Evolutionary conservation across 805 yeast species (phyloP), one percentile per base, ranked within the genome.

Genomic region (Scheffersomyces lignosus): DNA sequence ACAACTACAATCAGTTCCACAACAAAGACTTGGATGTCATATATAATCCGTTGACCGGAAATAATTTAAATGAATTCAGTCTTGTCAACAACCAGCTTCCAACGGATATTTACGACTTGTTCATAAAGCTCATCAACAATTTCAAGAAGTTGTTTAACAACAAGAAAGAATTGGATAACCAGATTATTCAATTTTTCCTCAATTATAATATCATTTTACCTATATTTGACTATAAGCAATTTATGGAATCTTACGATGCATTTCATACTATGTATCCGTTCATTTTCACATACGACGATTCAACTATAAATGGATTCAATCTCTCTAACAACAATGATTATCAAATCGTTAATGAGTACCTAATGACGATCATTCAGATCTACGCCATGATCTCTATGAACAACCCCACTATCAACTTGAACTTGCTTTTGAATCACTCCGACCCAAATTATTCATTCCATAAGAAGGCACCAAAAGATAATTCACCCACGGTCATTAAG

Each of bases 151-250:
- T 69, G 2, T 68, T 69, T 47, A 54, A 46, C 35, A 53, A 54
- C 36, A 64, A 63, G 43, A 57, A 57, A 35, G 64, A 70, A 49
- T 50, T 70, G 37, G 83, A 77, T 47, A 66, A 65, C 41, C 68
- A 74, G 36, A 65, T 77, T 15, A 59, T 63, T 48, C 66, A 74
- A 27, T 77, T 64, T 50, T 77, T 77, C 48, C 60, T 75, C 41
- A 71, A 75, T 51, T 73, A 73, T 51, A 77, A 77, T 56, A 68
- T 71, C 15, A 66, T 77, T 40, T 66, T 77, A 17, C 82, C 82
- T 3, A 71, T 77, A 6, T 67, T 77, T 43, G 81, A 77, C 46
- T 76, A 73, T 45, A 73, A 70, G 31, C 57, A 65, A 25, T 77
- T 77, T 44, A 77, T 76, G 70, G 71, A 70, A 46, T 69, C 71